phyloP scores from a whole-genome alignment of 2,329 filamentous ascomycete species.

The Exophiala mesophila region DNA sequence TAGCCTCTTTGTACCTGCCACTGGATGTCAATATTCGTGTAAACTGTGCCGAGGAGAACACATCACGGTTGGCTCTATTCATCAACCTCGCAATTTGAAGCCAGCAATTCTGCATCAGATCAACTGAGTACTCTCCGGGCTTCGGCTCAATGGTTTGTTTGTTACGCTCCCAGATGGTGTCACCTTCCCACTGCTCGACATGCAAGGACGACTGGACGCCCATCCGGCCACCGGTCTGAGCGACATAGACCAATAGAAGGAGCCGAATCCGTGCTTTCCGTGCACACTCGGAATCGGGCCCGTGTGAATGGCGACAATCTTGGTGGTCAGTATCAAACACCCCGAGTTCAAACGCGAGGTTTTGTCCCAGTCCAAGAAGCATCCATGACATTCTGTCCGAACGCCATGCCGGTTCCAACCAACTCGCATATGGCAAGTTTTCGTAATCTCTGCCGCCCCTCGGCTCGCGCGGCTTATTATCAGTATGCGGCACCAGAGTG shows the following conservation, averaged over 20 bases:
- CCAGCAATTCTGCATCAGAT: slow-evolving; percentile 75
- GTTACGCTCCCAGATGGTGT: slow-evolving; percentile 24
- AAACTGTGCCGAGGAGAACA: slow-evolving; percentile 82
- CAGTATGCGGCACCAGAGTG: slow-evolving; percentile 59
- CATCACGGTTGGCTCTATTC: slow-evolving; percentile 79
- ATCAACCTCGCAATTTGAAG: slow-evolving; percentile 88
- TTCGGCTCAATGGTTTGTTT: slow-evolving; percentile 18
- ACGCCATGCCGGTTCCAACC: slow-evolving; percentile 93
- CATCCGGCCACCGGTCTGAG: slow-evolving; percentile 86
- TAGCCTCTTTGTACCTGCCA: slow-evolving; percentile 73
- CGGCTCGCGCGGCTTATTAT: slow-evolving; percentile 27
- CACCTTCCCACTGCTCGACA: slow-evolving; percentile 22
- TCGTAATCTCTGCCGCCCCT: slow-evolving; percentile 38
- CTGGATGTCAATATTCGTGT: slow-evolving; percentile 85
- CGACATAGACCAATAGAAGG: slow-evolving; percentile 83
- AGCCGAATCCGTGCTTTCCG: slow-evolving; percentile 79
- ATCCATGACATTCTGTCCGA: slow-evolving; percentile 60
- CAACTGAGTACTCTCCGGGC: slow-evolving; percentile 40
- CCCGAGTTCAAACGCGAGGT: slow-evolving; percentile 67
- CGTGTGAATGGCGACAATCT: slow-evolving; percentile 41
- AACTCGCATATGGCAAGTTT: slow-evolving; percentile 72
- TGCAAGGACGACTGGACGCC: slow-evolving; percentile 94
- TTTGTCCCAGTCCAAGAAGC: slow-evolving; percentile 51
- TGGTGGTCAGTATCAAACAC: slow-evolving; percentile 72
- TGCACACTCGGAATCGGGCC: slow-evolving; percentile 64